Conservation (phyloP, 2,329 filamentous ascomycete species). For the Metarhizium guizhouense region DNA sequence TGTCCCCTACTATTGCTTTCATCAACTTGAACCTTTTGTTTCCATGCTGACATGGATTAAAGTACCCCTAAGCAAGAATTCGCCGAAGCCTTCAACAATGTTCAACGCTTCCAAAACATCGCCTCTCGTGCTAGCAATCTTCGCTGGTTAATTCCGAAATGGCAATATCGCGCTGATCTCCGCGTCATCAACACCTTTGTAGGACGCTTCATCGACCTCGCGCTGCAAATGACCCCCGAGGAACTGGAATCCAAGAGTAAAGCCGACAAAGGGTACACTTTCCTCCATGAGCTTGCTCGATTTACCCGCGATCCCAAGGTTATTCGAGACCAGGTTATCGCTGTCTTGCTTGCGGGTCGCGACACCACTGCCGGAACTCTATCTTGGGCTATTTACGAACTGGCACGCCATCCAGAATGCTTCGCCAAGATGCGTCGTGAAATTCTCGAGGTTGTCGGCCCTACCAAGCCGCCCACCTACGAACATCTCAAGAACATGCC, state of each 20-base stretch:
- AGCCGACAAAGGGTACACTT: conserved; percentile 66
- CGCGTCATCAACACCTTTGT: conserved; percentile 70
- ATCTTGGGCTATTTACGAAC: conserved; percentile 75
- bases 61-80: conserved; percentile 48
- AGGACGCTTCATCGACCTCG: conserved; percentile 60
- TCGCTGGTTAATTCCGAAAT: conserved; percentile 47
- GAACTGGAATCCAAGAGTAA: conserved; percentile 61
- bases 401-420: conserved; percentile 60
- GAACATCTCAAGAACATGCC: conserved; percentile 80
- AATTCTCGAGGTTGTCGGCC: conserved; percentile 59
- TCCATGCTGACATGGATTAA: conserved; percentile 29
- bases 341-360: conserved; percentile 72
- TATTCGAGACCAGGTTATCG: conserved; percentile 76
- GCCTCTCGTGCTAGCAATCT: conserved; percentile 25
- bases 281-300: conserved; percentile 73
- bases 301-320: conserved; percentile 62
- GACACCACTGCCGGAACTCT: conserved; percentile 82
- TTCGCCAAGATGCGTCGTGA: conserved; percentile 63
- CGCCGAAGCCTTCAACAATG: conserved; percentile 59
- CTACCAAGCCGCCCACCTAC: conserved; percentile 57
- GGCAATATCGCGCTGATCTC: conserved; percentile 54
- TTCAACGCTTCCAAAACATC: conserved; percentile 61
- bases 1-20: no score
- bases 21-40: not conserved
- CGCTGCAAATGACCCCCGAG: conserved; percentile 47